Evolutionary conservation across 495 filamentous ascomycete species (phyloP).

Genomic region (Immersiella caudata): DNA sequence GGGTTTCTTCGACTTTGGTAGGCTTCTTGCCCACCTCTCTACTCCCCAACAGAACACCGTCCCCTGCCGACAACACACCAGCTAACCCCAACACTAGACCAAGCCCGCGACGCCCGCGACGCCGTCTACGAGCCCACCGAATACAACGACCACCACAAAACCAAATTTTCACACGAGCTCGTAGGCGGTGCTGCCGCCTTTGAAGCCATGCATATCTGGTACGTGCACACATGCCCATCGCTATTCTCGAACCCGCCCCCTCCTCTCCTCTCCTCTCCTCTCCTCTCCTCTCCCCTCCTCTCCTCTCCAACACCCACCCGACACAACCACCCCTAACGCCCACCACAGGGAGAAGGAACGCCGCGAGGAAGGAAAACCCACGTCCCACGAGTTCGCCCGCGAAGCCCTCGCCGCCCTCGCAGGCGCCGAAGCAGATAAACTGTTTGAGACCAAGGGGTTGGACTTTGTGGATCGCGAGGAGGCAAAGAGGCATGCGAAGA

Average conservation of each 20-base stretch:
- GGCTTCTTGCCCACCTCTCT: no score
- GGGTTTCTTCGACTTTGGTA: conserved; percentile 45
- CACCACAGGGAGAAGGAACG: conserved; percentile 77
- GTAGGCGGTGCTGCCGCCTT: conserved; percentile 77
- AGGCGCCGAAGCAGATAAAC: conserved; percentile 74
- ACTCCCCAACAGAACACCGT: no score
- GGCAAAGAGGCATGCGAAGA: conserved; percentile 67
- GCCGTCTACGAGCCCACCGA: conserved; percentile 56
- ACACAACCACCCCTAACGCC: no score
- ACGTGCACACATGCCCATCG: no score
- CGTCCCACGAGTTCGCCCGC: conserved; percentile 76
- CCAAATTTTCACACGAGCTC: conserved; percentile 71
- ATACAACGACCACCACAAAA: conserved; percentile 51
- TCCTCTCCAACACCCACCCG: no score
- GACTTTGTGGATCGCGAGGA: conserved; percentile 68
- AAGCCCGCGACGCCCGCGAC: conserved; percentile 58
- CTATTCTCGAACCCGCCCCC: no score
- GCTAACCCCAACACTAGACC: conserved; percentile 28
- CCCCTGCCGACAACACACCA: neutral
- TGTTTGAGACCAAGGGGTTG: conserved; percentile 77
- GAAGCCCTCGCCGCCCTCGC: conserved; percentile 72
- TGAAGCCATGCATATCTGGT: conserved; percentile 72
- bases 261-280: no score
- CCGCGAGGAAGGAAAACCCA: conserved; percentile 69
- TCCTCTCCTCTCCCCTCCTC: no score